Evolutionary conservation across 768 basidiomycete species (phyloP).

Genomic region (Mycena sanguinolenta): DNA sequence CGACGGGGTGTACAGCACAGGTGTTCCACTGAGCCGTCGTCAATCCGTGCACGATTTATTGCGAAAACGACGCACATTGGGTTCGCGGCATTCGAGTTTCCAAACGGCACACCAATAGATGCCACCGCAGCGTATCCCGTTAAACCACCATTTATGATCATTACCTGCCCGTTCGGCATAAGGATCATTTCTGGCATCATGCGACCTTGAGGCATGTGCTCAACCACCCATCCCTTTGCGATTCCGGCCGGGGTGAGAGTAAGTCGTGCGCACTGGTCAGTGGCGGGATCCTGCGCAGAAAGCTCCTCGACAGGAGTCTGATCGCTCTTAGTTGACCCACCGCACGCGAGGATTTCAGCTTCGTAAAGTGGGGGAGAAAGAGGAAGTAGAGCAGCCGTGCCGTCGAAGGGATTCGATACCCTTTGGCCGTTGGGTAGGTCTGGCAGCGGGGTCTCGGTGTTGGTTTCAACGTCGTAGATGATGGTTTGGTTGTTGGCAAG

Average conservation of each 20-base stretch:
- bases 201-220: slow-evolving; percentile 63
- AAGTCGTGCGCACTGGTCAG: slow-evolving; percentile 53
- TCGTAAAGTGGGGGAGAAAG: slow-evolving; percentile 48
- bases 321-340: slow-evolving; percentile 43
- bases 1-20: slow-evolving; percentile 57
- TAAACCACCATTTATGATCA: slow-evolving; percentile 64
- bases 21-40: slow-evolving; percentile 39
- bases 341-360: slow-evolving; percentile 52
- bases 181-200: slow-evolving; percentile 71
- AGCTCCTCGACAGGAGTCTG: slow-evolving; percentile 59
- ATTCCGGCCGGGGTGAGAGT: slow-evolving; percentile 68
- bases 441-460: slow-evolving; percentile 39
- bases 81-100: slow-evolving; percentile 62
- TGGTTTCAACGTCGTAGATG: slow-evolving; percentile 50
- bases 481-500: slow-evolving; percentile 52
- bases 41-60: background rate
- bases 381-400: slow-evolving; percentile 60
- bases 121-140: slow-evolving; percentile 45
- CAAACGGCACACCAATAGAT: slow-evolving; percentile 47
- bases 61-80: slow-evolving; percentile 49
- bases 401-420: slow-evolving; percentile 69
- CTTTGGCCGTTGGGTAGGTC: slow-evolving; percentile 58
- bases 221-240: slow-evolving; percentile 57
- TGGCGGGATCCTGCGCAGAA: slow-evolving; percentile 63
- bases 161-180: slow-evolving; percentile 65